These are phyloP conservation scores for Ophiocordyceps camponoti-saundersi DNA, from an alignment of 2,329 filamentous ascomycete genomes.

Conservation along the genomic window DNA sequence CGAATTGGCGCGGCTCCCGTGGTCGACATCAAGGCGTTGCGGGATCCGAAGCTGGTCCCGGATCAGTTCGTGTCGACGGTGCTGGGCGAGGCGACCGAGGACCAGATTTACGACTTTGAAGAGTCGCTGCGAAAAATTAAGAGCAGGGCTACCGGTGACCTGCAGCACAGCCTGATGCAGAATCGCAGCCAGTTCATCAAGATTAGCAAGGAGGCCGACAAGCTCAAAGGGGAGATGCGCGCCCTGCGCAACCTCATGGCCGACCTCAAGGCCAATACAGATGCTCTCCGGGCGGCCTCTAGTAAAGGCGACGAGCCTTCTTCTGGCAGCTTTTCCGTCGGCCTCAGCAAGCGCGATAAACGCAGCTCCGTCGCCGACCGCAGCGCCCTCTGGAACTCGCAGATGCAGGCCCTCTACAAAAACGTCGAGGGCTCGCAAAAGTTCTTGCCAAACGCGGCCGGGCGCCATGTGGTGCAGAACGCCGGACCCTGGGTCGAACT, in stretches of 20 bases:
- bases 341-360: constrained; percentile 57
- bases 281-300: constrained; percentile 44
- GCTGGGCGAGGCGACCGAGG: constrained; percentile 71
- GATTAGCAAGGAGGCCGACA: constrained; percentile 97
- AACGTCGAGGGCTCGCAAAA: constrained; percentile 96
- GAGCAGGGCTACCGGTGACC: constrained; percentile 58
- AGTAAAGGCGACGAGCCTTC: constrained; percentile 29
- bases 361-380: constrained; percentile 71
- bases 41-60: constrained; percentile 60
- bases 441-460: constrained; percentile 75
- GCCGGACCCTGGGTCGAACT: constrained; percentile 90
- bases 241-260: constrained; percentile 80
- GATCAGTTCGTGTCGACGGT: constrained; percentile 64
- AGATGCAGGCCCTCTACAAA: constrained; percentile 73
- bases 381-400: constrained; percentile 49
- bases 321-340: constrained; percentile 32
- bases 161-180: constrained; percentile 92
- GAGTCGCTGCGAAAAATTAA: constrained; percentile 60
- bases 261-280: constrained; percentile 69
- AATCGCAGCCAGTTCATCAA: constrained; percentile 98
- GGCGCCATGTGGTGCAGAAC: constrained; percentile 88
- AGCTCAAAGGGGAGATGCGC: constrained; percentile 91
- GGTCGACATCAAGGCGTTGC: constrained; percentile 61
- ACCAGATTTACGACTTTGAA: constrained; percentile 73
- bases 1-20: constrained; percentile 38